A percentile compares a stretch with the other conserved stretches of the same genome.
Conservation (phyloP, 768 basidiomycete genomes). For the Austroboletus festivus region DNA sequence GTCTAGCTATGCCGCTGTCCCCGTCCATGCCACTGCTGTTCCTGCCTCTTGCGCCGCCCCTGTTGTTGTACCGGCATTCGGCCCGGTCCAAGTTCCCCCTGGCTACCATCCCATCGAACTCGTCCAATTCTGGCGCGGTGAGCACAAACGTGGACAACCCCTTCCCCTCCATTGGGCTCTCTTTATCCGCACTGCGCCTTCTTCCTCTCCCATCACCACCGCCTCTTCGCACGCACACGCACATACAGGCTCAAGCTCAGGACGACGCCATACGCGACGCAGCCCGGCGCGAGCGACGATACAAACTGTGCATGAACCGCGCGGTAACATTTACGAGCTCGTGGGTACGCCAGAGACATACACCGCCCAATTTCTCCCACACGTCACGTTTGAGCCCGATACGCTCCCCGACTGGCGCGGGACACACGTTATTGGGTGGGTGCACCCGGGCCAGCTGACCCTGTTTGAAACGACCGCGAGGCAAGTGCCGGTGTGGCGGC, state of each 20-base stretch:
- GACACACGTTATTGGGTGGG: slow-evolving; percentile 22
- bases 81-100: slow-evolving; percentile 14
- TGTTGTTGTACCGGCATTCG: slow-evolving; percentile 4
- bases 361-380: slow-evolving; percentile 12
- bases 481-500: slow-evolving; percentile 19
- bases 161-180: slow-evolving; percentile 29
- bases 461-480: slow-evolving; percentile 15
- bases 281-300: too few species aligned
- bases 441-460: slow-evolving; percentile 8
- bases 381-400: slow-evolving; percentile 7
- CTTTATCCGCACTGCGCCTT: slow-evolving; percentile 23
- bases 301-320: too few species aligned
- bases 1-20: neutral
- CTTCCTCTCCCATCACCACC: too few species aligned
- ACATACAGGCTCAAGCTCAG: too few species aligned
- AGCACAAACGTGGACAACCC: slow-evolving; percentile 8
- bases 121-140: slow-evolving; percentile 29
- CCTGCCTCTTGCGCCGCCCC: neutral
- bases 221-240: too few species aligned
- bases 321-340: slow-evolving; percentile 29
- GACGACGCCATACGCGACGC: too few species aligned
- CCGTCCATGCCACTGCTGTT: neutral
- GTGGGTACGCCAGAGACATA: slow-evolving; percentile 26
- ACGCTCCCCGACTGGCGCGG: slow-evolving; percentile 24
- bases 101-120: slow-evolving; percentile 25